phyloP scores from a whole-genome alignment of 495 filamentous ascomycete species.

The Antarctomyces pellizariae region DNA sequence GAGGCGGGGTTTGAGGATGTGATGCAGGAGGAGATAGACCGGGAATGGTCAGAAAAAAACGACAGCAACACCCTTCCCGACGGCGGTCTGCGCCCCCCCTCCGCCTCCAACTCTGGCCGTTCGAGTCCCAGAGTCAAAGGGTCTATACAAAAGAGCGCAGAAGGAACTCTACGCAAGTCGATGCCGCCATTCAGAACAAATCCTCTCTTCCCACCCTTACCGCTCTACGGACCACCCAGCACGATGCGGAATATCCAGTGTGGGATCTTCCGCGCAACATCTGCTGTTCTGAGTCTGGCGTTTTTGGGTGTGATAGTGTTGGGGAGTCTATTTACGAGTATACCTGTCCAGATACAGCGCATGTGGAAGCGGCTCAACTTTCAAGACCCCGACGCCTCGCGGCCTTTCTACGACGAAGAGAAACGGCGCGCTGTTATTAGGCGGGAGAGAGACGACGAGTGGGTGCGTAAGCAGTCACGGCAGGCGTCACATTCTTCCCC shows the following conservation, averaged over 20 bases:
- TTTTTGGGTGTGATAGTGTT: slow-evolving; percentile 58
- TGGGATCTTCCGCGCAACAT: slow-evolving; percentile 32
- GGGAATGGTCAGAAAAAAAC: slow-evolving; percentile 2
- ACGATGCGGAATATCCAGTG: slow-evolving; percentile 37
- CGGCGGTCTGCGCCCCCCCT: no score
- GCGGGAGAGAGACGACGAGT: slow-evolving; percentile 29
- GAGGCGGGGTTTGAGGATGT: slow-evolving; percentile 10
- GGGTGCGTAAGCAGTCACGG: slow-evolving; percentile 27
- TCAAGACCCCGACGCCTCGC: slow-evolving; percentile 26
- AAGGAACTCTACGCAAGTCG: slow-evolving; percentile 17
- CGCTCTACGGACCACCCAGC: slow-evolving; percentile 58
- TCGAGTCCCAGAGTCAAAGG: background rate
- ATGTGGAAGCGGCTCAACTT: slow-evolving; percentile 25
- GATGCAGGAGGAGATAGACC: slow-evolving; percentile 4
- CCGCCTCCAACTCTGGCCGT: no score
- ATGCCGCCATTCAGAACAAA: slow-evolving; percentile 43
- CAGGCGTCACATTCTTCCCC: slow-evolving; percentile 5
- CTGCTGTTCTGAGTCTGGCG: slow-evolving; percentile 48
- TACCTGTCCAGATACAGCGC: slow-evolving; percentile 24
- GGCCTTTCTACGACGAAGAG: slow-evolving; percentile 53
- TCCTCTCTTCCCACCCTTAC: slow-evolving; percentile 73
- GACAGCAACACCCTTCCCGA: no score
- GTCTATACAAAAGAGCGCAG: slow-evolving; percentile 7
- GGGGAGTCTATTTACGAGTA: slow-evolving; percentile 39
- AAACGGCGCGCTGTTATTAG: slow-evolving; percentile 25